Evolutionary conservation across 441 rosid species (phyloP).

Genomic region (Syzygium syzygioides): DNA sequence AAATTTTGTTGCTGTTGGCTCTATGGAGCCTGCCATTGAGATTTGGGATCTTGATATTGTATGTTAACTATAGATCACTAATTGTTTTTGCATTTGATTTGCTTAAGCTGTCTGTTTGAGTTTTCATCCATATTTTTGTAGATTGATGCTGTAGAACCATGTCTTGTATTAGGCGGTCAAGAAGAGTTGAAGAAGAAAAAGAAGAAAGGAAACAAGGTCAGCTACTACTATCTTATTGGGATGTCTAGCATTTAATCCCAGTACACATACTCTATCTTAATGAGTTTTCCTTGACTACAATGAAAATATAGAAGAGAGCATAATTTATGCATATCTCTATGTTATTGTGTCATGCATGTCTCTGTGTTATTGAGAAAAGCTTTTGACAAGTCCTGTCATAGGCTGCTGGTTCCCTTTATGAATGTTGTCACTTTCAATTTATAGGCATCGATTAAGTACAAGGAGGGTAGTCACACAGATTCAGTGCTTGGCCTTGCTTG

Average conservation of each 20-base stretch:
- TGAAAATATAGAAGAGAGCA: background rate
- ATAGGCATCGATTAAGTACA: constrained; percentile 43
- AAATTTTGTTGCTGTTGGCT: constrained; percentile 86
- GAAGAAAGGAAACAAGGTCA: constrained; percentile 47
- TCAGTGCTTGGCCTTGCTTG: constrained; percentile 93
- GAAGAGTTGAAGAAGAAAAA: constrained; percentile 36
- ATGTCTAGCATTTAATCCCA: background rate
- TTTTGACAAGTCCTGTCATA: background rate
- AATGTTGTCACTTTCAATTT: constrained; percentile 1
- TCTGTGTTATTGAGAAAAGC: background rate
- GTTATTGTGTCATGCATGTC: background rate
- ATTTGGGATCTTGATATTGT: constrained; percentile 95
- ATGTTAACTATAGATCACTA: constrained; percentile 19
- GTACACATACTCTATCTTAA: background rate
- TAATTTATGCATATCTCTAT: background rate
- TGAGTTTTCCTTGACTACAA: background rate
- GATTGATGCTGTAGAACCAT: constrained; percentile 90
- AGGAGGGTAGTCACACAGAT: constrained; percentile 86
- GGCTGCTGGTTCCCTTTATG: background rate
- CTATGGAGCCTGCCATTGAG: constrained; percentile 85
- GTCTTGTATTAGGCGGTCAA: constrained; percentile 63
- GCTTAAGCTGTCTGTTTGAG: background rate
- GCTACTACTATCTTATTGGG: background rate
- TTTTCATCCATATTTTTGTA: constrained; percentile 18
- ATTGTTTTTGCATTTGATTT: background rate